These are phyloP conservation scores for Cystoisospora suis DNA, from an alignment of 169 alveolate species.

Conservation along the genomic window DNA sequence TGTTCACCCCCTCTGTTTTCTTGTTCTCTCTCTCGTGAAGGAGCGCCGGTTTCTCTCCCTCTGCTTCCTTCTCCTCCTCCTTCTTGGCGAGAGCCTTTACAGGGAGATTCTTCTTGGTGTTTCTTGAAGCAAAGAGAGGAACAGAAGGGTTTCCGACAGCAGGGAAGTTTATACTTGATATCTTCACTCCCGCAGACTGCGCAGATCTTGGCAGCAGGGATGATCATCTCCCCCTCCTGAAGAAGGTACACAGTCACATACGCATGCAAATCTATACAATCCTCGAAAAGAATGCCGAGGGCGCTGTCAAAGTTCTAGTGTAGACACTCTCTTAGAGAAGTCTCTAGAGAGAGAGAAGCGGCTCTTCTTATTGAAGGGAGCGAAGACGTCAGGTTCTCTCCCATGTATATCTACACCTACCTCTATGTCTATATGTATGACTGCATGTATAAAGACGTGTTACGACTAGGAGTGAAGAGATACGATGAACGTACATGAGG, in stretches of 20 bases:
- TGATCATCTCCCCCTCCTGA: neutral
- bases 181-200: neutral
- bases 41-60: neutral
- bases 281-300: no score
- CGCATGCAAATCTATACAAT: neutral
- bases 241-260: neutral
- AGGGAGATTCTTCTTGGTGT: neutral
- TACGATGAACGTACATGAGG: no score
- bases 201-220: neutral
- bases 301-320: no score
- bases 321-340: no score
- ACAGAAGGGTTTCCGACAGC: neutral
- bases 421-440: no score
- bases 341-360: no score
- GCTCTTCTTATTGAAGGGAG: no score
- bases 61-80: neutral
- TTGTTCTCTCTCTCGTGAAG: neutral
- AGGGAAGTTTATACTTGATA: constrained; percentile 10
- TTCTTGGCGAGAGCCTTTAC: neutral
- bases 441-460: neutral
- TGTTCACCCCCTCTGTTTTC: neutral
- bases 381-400: no score
- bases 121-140: neutral
- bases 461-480: no score
- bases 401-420: neutral